Evolutionary conservation across 345 rosid genomes (phyloP), one percentile per base, ranked within the genome.

Genomic region (Citrus unshiu): DNA sequence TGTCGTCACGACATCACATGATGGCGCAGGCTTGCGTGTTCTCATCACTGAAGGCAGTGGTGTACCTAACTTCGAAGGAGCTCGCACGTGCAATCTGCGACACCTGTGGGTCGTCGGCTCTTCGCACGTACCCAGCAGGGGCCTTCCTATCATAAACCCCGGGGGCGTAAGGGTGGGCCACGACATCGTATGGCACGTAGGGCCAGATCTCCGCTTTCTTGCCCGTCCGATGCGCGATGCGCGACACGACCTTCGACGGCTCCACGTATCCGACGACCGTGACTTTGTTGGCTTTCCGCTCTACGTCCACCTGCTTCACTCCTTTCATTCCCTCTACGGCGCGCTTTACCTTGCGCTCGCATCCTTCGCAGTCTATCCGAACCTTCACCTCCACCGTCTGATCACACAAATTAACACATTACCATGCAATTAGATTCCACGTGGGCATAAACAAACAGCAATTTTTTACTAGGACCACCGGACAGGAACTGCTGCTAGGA

Each of bases 351-450:
- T 92, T 93, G 69, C 97, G 85, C 84, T 96, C 99, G 76, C 99
- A 96, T 72, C 99, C 99, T 81, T 96, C 98, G 75, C 99, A 96
- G 87, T 96, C 99, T 77, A 96, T 90, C 66, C 86, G 79, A 46
- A 94, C 95, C 77, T 93, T 96, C 34, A 96, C 81, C 87, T 96
- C 98, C 86, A 96, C 98, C 81, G 98, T 96, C 99, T 92, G 93
- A 80, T 79, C 68, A 74, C 2, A 16, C 0, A 66, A 19, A 56
- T 25, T 19, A 40, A 56, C 5, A 18, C 6, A 29, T 46, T 30
- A 29, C 29, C 37, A 57, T 25, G 6, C 61, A 7, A 4, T 43
- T 5, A 19, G 10, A 21, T 1, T 9, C 51, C 30, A 39, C 70
- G 60, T 62, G 70, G 30, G 27, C 6, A 2, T 1, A 7, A 27